phyloP scores from a whole-genome alignment of 768 basidiomycete species.

The Naematelia encephala region DNA sequence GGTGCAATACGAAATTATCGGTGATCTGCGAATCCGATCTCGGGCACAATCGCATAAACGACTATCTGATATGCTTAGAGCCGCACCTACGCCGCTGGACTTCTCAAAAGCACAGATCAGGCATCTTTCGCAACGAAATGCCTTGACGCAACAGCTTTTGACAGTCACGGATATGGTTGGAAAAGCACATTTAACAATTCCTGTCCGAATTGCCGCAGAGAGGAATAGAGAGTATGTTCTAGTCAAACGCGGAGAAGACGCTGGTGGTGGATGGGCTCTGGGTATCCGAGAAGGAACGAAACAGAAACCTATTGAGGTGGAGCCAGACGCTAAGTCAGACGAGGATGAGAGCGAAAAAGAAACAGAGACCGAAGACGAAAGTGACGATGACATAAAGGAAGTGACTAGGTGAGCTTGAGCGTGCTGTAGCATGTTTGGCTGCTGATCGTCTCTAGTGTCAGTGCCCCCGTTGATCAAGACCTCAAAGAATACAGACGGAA shows the following conservation, averaged over 20 bases:
- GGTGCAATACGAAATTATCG: constrained; percentile 96
- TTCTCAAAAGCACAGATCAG: constrained; percentile 96
- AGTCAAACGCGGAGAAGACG: constrained; percentile 77
- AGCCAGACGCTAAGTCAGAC: constrained; percentile 57
- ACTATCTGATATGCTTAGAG: constrained; percentile 81
- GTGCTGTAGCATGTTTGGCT: constrained; percentile 5
- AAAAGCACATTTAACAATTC: constrained; percentile 76
- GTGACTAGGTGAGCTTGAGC: constrained; percentile 33
- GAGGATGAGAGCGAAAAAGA: constrained; percentile 40
- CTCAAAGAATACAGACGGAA: constrained; percentile 35
- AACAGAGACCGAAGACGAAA: constrained; percentile 32
- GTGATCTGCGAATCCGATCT: constrained; percentile 89
- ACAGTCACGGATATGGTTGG: constrained; percentile 90
- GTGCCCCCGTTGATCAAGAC: constrained; percentile 31
- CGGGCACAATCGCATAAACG: constrained; percentile 90
- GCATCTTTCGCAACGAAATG: constrained; percentile 81
- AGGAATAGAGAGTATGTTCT: constrained; percentile 92
- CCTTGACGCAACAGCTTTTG: constrained; percentile 86
- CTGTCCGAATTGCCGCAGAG: constrained; percentile 90
- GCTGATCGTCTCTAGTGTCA: background rate
- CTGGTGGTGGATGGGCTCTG: constrained; percentile 86
- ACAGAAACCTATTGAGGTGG: constrained; percentile 81
- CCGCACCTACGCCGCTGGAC: constrained; percentile 77
- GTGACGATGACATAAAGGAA: constrained; percentile 48
- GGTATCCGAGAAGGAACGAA: constrained; percentile 84